Base-by-base conservation (phyloP, 148 eudicot species). In the Vaccinium macrocarpon region DNA sequence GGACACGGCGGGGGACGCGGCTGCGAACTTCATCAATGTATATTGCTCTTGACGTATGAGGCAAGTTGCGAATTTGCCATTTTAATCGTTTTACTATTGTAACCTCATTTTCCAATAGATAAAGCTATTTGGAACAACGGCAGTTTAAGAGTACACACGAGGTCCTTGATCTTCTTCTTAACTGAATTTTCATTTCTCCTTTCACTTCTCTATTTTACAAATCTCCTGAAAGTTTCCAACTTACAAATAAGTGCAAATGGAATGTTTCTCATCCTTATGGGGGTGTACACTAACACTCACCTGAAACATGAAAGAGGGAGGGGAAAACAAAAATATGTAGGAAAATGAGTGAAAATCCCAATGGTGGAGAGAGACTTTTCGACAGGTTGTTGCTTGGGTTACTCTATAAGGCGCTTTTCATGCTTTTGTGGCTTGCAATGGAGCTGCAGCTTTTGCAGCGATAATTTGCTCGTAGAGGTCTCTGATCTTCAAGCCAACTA, bases 401-500 rank as follows among this genome's bases (percentile, higher is more conserved):
- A 64, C 23, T 64, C 79, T 35, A 29, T 1, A 71, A 57, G 64
- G 21, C 16, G 38, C 42, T 55, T 16, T 78, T 85, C 87, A 95
- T 66, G 94, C 96, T 87, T 93, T 95, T 32, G 96, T 86, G 70
- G 99, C 93, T 76, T 91, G 84, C 68, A 92, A 82, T 5, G 96
- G 90, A 84, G 91, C 86, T 48, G 88, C 88, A 27, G 89, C 86
- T 88, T 82, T 91, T 86, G 85, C 87, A 23, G 98, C 91, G 8
- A 86, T 21, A 11, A 97, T 68, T 88, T 97, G 99, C 92, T 97
- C 99, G n/a, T 85, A 97, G 70, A 97, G 91, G 88, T 95, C 99
- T 88, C 99, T 90, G 87, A 97, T 97, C 88, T 97, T 97, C 90
- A 97, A 86, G 18, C 99, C 99, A 5, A 95, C 88, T 13, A 97